These are phyloP conservation scores for Suaeda aralocaspica DNA, from an alignment of 148 eudicot genomes.

Conservation along the genomic window DNA sequence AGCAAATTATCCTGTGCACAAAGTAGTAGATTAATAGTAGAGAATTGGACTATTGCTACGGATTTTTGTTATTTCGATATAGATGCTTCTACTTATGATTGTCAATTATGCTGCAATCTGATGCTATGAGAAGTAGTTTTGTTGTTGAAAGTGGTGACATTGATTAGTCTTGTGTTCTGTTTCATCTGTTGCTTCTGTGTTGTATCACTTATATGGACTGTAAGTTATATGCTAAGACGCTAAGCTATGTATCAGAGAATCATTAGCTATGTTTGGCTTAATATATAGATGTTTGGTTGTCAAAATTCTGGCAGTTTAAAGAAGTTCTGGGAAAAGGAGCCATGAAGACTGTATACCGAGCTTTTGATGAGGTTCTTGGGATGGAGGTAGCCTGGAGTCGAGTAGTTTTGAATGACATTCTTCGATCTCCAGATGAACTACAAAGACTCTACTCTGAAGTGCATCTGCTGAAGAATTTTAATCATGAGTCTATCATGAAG, in stretches of 20 bases:
- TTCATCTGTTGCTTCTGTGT: not conserved
- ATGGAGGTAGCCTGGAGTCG: conserved; percentile 97
- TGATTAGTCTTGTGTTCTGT: not conserved
- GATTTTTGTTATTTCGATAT: not conserved
- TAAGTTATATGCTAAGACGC: not conserved
- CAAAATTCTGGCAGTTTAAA: conserved; percentile 38
- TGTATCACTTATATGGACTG: not conserved
- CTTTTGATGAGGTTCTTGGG: conserved; percentile 71
- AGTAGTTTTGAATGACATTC: conserved; percentile 49
- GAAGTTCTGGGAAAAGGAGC: conserved; percentile 87
- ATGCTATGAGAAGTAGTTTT: not conserved
- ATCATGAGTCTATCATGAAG: conserved; percentile 63
- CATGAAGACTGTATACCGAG: conserved; percentile 72
- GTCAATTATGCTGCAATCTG: not conserved
- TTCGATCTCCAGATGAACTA: conserved; percentile 55
- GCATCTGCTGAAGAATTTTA: conserved; percentile 68
- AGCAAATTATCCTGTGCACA: conserved; percentile 6
- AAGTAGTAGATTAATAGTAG: too few species aligned
- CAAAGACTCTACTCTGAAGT: conserved; percentile 79
- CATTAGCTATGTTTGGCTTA: too few species aligned
- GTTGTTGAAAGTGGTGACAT: not conserved
- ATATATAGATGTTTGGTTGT: not conserved
- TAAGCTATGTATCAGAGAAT: not conserved
- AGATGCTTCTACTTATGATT: not conserved
- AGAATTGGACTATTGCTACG: not conserved